Conservation (phyloP, 805 yeast species). For the Cyberlindnera petersonii region DNA sequence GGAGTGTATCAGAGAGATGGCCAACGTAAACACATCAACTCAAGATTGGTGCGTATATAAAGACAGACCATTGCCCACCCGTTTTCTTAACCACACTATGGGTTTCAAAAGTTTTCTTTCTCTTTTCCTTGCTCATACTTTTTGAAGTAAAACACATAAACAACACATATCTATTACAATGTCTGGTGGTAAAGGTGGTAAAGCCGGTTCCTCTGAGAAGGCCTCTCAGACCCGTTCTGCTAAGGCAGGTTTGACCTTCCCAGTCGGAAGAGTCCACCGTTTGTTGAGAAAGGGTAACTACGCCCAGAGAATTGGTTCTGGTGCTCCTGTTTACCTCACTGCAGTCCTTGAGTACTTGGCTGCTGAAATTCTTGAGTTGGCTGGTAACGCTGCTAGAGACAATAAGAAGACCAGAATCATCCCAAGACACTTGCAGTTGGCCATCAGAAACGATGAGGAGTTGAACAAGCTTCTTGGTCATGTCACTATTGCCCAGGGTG, state of each 20-base stretch:
- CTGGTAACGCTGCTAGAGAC: constrained; percentile 99
- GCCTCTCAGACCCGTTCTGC: constrained; percentile 97
- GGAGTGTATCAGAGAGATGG: constrained; percentile 1
- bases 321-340: constrained; percentile 97
- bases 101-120: background rate
- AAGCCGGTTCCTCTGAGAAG: constrained; percentile 92
- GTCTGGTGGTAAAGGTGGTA: constrained; percentile 78
- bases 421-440: constrained; percentile 97
- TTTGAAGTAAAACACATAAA: constrained; percentile 9
- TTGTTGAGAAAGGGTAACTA: constrained; percentile 94
- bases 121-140: constrained; percentile 4
- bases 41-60: constrained; percentile 4
- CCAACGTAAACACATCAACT: constrained; percentile 1
- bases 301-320: constrained; percentile 98
- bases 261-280: constrained; percentile 99
- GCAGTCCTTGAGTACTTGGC: constrained; percentile 96
- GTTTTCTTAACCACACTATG: background rate
- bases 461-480: constrained; percentile 88
- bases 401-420: constrained; percentile 98
- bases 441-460: constrained; percentile 99
- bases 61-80: constrained; percentile 2
- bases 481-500: constrained; percentile 98
- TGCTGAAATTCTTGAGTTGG: constrained; percentile 97
- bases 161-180: constrained; percentile 32
- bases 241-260: constrained; percentile 98